phyloP scores from a whole-genome alignment of 441 rosid species.

The Sinapis alba region DNA sequence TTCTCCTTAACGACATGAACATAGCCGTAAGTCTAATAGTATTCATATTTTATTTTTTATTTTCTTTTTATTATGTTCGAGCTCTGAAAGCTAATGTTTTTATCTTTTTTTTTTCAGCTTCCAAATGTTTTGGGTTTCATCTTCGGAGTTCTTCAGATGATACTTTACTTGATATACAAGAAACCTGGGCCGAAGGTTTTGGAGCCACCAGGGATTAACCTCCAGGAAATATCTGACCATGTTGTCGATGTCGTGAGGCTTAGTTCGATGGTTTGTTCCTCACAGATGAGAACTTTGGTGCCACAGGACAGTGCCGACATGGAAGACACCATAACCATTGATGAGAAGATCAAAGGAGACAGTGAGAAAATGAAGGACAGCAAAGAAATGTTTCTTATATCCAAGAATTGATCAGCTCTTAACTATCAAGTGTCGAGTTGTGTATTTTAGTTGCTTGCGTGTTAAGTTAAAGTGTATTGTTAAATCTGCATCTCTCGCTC shows the following conservation, averaged over 20 bases:
- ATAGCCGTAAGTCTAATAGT: conserved; percentile 58
- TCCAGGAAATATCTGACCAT: conserved; percentile 59
- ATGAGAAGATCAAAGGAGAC: conserved; percentile 36
- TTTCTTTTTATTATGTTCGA: no score
- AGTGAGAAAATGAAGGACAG: conserved; percentile 17
- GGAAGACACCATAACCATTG: conserved; percentile 34
- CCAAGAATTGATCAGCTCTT: conserved; percentile 12
- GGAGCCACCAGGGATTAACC: conserved; percentile 48
- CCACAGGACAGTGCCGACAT: conserved; percentile 37
- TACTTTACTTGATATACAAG: conserved; percentile 67
- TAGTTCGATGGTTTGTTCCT: conserved; percentile 41
- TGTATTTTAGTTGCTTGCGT: conserved; percentile 20
- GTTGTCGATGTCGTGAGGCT: conserved; percentile 58
- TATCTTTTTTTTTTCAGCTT: conserved; percentile 47
- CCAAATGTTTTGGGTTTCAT: conserved; percentile 80
- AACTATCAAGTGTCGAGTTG: conserved; percentile 4
- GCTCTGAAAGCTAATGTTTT: background rate
- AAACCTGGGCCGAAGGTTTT: conserved; percentile 45
- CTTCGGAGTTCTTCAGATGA: conserved; percentile 78
- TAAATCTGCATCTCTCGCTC: conserved; percentile 4
- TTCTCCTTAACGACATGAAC: conserved; percentile 59
- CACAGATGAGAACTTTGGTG: conserved; percentile 45
- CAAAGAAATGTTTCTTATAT: conserved; percentile 10
- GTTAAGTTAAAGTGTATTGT: conserved; percentile 15
- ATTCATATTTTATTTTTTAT: background rate